Evolutionary conservation across 352 stramenopile genomes (phyloP).

Genomic region (Globisporangium carolinianum): DNA sequence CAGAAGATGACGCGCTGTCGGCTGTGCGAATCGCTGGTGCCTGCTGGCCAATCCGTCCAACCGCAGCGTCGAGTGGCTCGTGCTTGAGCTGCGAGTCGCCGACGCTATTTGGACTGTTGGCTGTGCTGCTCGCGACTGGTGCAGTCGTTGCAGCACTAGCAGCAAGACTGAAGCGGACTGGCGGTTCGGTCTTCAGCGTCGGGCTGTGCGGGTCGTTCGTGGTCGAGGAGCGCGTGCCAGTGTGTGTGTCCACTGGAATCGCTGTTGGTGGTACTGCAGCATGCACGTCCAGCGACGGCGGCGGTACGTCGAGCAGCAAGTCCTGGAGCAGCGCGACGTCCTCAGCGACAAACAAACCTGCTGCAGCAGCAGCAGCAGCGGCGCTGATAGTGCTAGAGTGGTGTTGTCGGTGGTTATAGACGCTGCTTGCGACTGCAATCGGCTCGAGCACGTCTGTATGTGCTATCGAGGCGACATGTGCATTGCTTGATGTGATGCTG

Average conservation of each 20-base stretch:
- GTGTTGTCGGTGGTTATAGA: background rate
- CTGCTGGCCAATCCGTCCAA: background rate
- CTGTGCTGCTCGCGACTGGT: background rate
- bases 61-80: background rate
- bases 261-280: background rate
- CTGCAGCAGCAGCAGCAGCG: background rate
- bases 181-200: no score
- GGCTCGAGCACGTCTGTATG: background rate
- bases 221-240: no score
- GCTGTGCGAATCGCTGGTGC: background rate
- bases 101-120: slow-evolving; percentile 3
- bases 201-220: no score
- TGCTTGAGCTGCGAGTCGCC: slow-evolving; percentile 1
- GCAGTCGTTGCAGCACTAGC: background rate
- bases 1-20: background rate
- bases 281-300: background rate
- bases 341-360: slow-evolving; percentile 3
- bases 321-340: slow-evolving; percentile 11
- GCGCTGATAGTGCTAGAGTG: background rate
- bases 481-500: background rate
- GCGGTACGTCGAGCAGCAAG: slow-evolving; percentile 7
- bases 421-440: background rate
- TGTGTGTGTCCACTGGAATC: no score
- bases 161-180: no score
- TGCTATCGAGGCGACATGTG: background rate